These are phyloP conservation scores for Asparagopsis taxiformis DNA, from an alignment of 31 red algal species.

Conservation along the genomic window DNA sequence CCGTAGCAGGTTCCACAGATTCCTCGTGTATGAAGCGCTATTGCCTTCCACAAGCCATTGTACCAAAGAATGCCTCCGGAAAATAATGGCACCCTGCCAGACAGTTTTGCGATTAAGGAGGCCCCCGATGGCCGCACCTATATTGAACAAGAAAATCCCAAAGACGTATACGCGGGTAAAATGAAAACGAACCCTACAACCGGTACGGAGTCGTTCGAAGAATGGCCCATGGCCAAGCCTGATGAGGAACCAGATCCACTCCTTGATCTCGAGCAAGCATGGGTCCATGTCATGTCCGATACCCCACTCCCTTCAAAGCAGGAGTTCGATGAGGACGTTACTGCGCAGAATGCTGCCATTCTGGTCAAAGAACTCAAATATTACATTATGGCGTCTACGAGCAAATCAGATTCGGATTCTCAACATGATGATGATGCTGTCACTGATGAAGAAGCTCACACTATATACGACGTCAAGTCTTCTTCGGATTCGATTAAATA, in stretches of 20 bases:
- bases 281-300: slow-evolving; percentile 17
- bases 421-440: neutral
- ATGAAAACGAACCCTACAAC: slow-evolving; percentile 1
- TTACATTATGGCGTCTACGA: slow-evolving; percentile 44
- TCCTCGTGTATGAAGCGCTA: no score
- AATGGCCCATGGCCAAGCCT: slow-evolving; percentile 25
- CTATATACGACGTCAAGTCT: neutral
- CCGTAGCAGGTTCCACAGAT: no score
- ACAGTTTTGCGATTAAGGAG: slow-evolving; percentile 8
- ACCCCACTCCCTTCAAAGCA: slow-evolving; percentile 4
- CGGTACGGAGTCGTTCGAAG: slow-evolving; percentile 35
- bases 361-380: slow-evolving; percentile 37
- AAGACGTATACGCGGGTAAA: neutral
- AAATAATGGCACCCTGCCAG: no score
- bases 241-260: slow-evolving; percentile 22
- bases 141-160: neutral
- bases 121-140: neutral
- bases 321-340: slow-evolving; percentile 5
- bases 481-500: neutral
- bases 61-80: no score
- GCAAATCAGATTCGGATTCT: neutral
- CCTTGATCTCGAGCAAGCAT: slow-evolving; percentile 39
- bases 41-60: no score
- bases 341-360: slow-evolving; percentile 36
- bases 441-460: neutral